These are phyloP conservation scores for Boeremia exigua DNA, from an alignment of 2,329 filamentous ascomycete species.

Conservation along the genomic window DNA sequence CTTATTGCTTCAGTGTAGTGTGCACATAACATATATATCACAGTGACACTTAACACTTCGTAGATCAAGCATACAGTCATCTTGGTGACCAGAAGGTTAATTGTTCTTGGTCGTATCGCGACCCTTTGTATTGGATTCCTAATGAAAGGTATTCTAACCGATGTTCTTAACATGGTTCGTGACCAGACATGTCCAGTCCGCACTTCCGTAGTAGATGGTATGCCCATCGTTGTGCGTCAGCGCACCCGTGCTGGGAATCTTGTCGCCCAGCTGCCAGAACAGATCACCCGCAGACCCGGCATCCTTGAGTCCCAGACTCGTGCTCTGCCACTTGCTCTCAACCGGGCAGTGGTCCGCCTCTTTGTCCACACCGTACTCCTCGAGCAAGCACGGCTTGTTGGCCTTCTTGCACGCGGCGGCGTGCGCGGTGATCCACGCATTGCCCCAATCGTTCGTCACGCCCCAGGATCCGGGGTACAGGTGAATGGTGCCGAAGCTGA, in stretches of 20 bases:
- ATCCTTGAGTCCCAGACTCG: constrained; percentile 56
- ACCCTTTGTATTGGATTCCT: no score
- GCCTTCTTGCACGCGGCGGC: constrained; percentile 51
- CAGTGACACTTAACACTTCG: no score
- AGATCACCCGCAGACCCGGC: constrained; percentile 49
- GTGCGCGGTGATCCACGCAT: constrained; percentile 63
- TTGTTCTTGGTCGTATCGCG: no score
- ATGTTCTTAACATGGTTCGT: constrained; percentile 28
- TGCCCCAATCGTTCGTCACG: constrained; percentile 59
- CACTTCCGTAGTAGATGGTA: constrained; percentile 60
- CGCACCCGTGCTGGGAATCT: constrained; percentile 56
- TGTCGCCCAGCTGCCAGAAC: constrained; percentile 63
- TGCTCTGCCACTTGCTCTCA: constrained; percentile 58
- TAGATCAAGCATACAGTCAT: no score
- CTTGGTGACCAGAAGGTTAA: no score
- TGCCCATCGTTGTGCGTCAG: constrained; percentile 63
- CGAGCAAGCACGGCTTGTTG: constrained; percentile 61
- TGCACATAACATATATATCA: no score
- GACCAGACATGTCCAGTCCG: constrained; percentile 26
- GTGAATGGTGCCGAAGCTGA: constrained; percentile 64
- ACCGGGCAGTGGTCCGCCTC: constrained; percentile 55
- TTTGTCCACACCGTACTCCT: constrained; percentile 62
- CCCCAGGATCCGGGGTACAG: constrained; percentile 63
- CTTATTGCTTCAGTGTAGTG: no score
- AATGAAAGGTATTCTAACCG: not conserved